Percentiles rank a stretch among this genome's conserved stretches.
phyloP scores from a whole-genome alignment of 2,329 filamentous ascomycete genomes.

The Colletotrichum salicis region DNA sequence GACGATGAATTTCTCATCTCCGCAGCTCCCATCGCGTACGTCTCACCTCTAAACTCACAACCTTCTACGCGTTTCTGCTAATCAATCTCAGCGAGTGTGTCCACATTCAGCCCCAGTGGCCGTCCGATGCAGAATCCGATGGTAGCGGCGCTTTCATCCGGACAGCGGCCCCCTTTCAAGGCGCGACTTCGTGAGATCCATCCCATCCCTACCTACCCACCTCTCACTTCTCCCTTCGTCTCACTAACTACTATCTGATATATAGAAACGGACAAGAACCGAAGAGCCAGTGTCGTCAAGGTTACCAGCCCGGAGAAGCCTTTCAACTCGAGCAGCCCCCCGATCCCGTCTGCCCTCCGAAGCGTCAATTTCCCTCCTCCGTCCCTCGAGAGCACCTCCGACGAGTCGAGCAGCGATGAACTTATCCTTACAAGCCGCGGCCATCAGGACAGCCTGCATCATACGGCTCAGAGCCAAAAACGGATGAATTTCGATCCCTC shows the following conservation, averaged over 20 bases:
- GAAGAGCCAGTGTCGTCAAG: conserved; percentile 19
- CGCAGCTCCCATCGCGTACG: neutral
- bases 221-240: neutral
- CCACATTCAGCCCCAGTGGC: conserved; percentile 1
- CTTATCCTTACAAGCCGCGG: neutral
- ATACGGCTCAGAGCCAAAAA: neutral
- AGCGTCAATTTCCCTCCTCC: neutral
- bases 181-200: conserved; percentile 17
- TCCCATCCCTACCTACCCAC: neutral
- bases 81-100: neutral
- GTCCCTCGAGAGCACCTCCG: neutral
- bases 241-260: neutral
- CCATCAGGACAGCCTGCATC: neutral
- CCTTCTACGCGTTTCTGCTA: neutral
- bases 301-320: neutral
- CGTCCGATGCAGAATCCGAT: conserved; percentile 21
- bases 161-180: neutral
- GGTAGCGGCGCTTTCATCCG: conserved; percentile 16
- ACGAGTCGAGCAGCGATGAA: neutral
- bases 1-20: neutral
- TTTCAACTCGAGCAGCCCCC: neutral
- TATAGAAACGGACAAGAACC: conserved; percentile 22
- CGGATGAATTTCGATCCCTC: neutral
- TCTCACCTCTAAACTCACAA: neutral
- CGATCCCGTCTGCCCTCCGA: neutral